Evolutionary conservation across 495 filamentous ascomycete species (phyloP), one percentile per base, ranked within the genome.

Genomic region (Penicillium canescens): DNA sequence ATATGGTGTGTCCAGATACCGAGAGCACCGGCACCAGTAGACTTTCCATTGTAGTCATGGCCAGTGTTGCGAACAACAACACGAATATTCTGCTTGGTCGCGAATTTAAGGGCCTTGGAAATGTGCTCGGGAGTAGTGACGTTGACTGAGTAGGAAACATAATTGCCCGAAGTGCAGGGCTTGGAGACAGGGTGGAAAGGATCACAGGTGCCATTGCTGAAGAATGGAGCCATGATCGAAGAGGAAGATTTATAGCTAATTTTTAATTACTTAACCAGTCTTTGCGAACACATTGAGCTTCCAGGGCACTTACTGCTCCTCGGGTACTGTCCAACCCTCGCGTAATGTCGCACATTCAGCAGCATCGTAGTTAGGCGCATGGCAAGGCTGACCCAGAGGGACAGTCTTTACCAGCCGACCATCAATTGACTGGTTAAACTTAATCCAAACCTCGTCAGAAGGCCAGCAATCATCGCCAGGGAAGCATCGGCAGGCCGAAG

Each of bases 11-110:
- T 86, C 83, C 84, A 88, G 28, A 74, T 49, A 12, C 60, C 66
- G 2, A 88, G 63, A 12, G 77, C 71, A 1, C 83, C 83, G 5
- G 71, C 71, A 7, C 83, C 84, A 1, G 78, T 83, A 3, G 80
- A 79, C 62, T 80, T 82, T 21, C 80, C 84, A 31, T 66, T 61
- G 57, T 84, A 86, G 48, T 80, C 72, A 49, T 75, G 69, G 9
- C 86, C 86, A 0, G 85, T 88, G 60, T 87, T 87, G n/a, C 82
- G 83, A 35, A 89, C 71, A 21, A 88, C 70, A 10, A 88, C 58
- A 20, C 85, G 79, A 40, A 89, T 74, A 54, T 82, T 83, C 50
- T 82, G 72, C 33, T 76, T 44, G 0, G 69, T 66, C 0, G 81
- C 80, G 46, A 79, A 86, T 24, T 72, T 66, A 36, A 84, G 43